phyloP scores from a whole-genome alignment of 1,284 basidiomycete species.

The Lentinula novae-zelandiae region DNA sequence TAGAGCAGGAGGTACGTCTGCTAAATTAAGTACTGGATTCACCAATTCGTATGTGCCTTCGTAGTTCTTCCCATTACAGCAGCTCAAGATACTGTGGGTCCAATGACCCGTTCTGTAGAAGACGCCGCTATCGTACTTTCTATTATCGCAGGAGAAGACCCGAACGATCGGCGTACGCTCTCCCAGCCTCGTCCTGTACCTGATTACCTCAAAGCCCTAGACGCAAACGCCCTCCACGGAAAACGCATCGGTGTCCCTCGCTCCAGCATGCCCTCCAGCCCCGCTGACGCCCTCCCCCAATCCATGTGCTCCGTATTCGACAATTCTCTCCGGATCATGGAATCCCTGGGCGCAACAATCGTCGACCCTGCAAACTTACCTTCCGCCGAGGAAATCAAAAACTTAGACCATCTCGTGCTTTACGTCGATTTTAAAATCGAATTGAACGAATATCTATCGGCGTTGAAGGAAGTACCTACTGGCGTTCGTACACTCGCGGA shows the following conservation, averaged over 20 bases:
- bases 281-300: conserved; percentile 38
- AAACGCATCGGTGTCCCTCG: conserved; percentile 61
- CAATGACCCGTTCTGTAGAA: conserved; percentile 53
- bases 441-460: conserved; percentile 43
- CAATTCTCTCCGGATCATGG: conserved; percentile 42
- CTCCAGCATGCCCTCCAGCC: conserved; percentile 39
- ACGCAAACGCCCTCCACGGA: conserved; percentile 46
- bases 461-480: conserved; percentile 43
- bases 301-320: conserved; percentile 46
- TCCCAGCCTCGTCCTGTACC: conserved; percentile 51
- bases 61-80: conserved; percentile 57
- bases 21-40: conserved; percentile 3
- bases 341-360: conserved; percentile 52
- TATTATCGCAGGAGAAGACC: conserved; percentile 56
- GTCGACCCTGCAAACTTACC: conserved; percentile 63
- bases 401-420: conserved; percentile 45
- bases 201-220: conserved; percentile 51
- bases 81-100: conserved; percentile 64
- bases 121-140: conserved; percentile 60
- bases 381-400: conserved; percentile 47
- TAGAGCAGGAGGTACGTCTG: conserved; percentile 46
- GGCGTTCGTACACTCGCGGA: conserved; percentile 52
- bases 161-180: conserved; percentile 58
- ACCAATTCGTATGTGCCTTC: not conserved
- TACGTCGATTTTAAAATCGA: conserved; percentile 57